These are phyloP conservation scores for Botrytis aclada DNA, from an alignment of 2,329 filamentous ascomycete genomes.

Conservation along the genomic window DNA sequence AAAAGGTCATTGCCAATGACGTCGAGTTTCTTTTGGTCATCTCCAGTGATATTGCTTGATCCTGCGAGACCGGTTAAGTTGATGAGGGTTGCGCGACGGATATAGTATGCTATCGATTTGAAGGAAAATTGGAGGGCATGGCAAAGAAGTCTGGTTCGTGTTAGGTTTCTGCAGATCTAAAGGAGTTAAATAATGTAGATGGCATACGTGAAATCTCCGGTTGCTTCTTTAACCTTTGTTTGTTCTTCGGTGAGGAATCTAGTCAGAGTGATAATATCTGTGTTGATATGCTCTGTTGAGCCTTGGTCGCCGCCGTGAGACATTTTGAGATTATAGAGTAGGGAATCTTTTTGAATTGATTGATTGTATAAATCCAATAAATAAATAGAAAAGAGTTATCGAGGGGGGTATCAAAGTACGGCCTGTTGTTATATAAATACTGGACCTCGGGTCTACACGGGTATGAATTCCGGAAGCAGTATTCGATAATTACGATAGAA, in stretches of 20 bases:
- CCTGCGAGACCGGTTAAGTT: slow-evolving; percentile 94
- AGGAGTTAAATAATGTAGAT: background rate
- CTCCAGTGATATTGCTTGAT: slow-evolving; percentile 90
- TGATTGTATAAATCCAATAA: background rate
- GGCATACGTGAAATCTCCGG: slow-evolving; percentile 95
- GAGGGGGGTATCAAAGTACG: background rate
- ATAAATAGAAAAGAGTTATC: background rate
- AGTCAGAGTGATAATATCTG: slow-evolving; percentile 91
- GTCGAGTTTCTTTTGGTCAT: slow-evolving; percentile 99
- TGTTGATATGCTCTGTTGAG: slow-evolving; percentile 80
- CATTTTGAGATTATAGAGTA: slow-evolving; percentile 28
- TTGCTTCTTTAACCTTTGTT: slow-evolving; percentile 86
- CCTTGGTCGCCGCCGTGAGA: slow-evolving; percentile 26
- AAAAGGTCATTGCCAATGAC: slow-evolving; percentile 99
- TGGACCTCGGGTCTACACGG: slow-evolving; percentile 35
- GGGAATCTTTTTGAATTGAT: slow-evolving; percentile 7
- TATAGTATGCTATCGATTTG: slow-evolving; percentile 99
- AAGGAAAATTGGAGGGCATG: slow-evolving; percentile 99
- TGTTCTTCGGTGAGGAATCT: slow-evolving; percentile 97
- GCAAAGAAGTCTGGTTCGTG: slow-evolving; percentile 70
- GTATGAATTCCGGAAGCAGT: slow-evolving; percentile 21
- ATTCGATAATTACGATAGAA: slow-evolving; percentile 2
- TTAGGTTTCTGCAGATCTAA: slow-evolving; percentile 16
- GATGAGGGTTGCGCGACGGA: slow-evolving; percentile 90
- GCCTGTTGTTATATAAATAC: slow-evolving; percentile 17